A percentile compares a stretch with the other conserved stretches of the same genome.
phyloP scores from a whole-genome alignment of 202 grass and related monocot genomes.

The Panicum virgatum region DNA sequence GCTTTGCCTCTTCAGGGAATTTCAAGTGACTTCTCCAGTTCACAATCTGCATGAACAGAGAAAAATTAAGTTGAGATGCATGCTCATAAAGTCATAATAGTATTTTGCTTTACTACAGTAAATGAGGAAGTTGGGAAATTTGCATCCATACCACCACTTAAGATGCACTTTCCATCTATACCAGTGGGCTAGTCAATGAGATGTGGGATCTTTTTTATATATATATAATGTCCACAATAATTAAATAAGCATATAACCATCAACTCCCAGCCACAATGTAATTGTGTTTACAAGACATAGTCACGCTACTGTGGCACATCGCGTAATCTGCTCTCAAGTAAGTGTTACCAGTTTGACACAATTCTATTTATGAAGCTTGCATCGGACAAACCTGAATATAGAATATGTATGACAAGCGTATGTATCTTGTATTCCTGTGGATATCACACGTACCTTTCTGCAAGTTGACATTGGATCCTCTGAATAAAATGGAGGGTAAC shows the following conservation, averaged over 20 bases:
- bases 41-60: conserved; percentile 72
- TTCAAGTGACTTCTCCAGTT: conserved; percentile 96
- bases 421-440: conserved; percentile 4
- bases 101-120: background rate
- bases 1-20: conserved; percentile 94
- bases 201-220: background rate
- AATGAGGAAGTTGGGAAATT: background rate
- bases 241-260: conserved; percentile 6
- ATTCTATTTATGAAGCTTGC: conserved; percentile 20
- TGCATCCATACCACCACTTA: background rate
- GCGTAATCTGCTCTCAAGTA: background rate
- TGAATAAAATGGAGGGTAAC: conserved; percentile 98
- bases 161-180: background rate
- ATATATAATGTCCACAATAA: background rate
- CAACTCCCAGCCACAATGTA: conserved; percentile 6
- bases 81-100: conserved; percentile 14
- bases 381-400: background rate
- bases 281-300: background rate
- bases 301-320: background rate
- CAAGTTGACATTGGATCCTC: conserved; percentile 99
- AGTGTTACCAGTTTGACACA: conserved; percentile 17
- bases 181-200: background rate
- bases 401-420: background rate
- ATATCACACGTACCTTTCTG: conserved; percentile 67
- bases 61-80: conserved; percentile 29